These are phyloP conservation scores for Dillenia turbinata DNA, from an alignment of 164 flowering plant genomes.

Conservation along the genomic window DNA sequence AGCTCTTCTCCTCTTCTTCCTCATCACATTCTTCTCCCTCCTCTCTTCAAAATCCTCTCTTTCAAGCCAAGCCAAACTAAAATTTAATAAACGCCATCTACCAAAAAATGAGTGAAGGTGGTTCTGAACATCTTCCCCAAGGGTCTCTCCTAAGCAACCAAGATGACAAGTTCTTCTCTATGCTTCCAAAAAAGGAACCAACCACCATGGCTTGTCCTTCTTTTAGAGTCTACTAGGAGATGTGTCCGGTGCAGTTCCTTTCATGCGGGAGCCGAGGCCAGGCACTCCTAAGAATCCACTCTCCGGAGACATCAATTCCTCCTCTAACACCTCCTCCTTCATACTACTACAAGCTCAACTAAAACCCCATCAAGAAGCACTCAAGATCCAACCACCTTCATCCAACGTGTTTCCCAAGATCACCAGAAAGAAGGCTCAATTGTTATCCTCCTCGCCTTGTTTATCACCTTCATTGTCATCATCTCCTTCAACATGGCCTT, in stretches of 20 bases:
- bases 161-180: conserved; percentile 52
- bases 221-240: conserved; percentile 49
- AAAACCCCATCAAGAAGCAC: conserved; percentile 16
- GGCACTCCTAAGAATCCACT: conserved; percentile 52
- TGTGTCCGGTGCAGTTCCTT: conserved; percentile 47
- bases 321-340: conserved; percentile 83
- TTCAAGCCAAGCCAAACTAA: background rate
- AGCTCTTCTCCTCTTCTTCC: no score
- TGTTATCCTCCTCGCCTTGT: no score
- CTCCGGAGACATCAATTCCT: conserved; percentile 26
- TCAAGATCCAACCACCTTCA: conserved; percentile 10
- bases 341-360: conserved; percentile 18
- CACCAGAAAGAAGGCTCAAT: no score
- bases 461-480: conserved; percentile 4
- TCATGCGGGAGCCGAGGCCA: conserved; percentile 68
- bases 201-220: conserved; percentile 39
- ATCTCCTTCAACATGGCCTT: conserved; percentile 9
- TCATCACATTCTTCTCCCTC: no score
- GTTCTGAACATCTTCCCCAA: conserved; percentile 15
- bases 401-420: no score
- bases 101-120: conserved; percentile 13
- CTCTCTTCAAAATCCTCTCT: no score
- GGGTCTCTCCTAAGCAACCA: conserved; percentile 37
- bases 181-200: conserved; percentile 41
- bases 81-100: background rate